phyloP scores from a whole-genome alignment of 495 filamentous ascomycete species.

The Pseudoneurospora amorphoporcata region DNA sequence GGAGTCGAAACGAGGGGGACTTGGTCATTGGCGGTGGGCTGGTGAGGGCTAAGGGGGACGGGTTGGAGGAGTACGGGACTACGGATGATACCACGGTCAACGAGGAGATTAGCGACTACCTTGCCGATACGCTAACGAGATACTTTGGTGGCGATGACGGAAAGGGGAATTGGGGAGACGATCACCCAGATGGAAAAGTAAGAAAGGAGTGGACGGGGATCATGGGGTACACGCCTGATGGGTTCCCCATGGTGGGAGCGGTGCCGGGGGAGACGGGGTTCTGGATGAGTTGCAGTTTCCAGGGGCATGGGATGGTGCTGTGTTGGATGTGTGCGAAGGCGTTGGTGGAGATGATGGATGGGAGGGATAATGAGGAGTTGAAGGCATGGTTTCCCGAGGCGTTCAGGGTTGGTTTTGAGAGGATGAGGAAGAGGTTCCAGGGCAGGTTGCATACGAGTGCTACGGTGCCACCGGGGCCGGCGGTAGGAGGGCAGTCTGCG shows the following conservation, averaged over 20 bases:
- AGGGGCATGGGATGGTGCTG: slow-evolving; percentile 51
- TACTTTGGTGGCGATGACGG: slow-evolving; percentile 38
- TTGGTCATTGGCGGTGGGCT: slow-evolving; percentile 64
- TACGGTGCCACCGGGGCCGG: background rate
- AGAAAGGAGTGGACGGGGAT: slow-evolving; percentile 53
- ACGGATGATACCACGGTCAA: slow-evolving; percentile 51
- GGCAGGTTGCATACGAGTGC: slow-evolving; percentile 24
- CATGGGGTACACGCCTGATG: slow-evolving; percentile 49
- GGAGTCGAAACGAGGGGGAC: slow-evolving; percentile 39
- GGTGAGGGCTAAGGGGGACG: slow-evolving; percentile 31
- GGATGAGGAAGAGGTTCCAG: slow-evolving; percentile 32
- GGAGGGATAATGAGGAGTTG: slow-evolving; percentile 19
- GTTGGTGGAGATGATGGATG: slow-evolving; percentile 41
- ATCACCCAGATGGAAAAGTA: slow-evolving; percentile 45
- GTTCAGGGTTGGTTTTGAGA: slow-evolving; percentile 35
- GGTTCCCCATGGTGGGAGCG: slow-evolving; percentile 45
- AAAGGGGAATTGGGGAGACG: slow-evolving; percentile 42
- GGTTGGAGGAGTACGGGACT: slow-evolving; percentile 40
- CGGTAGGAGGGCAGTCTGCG: background rate
- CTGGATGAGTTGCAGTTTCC: slow-evolving; percentile 44
- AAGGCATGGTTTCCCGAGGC: slow-evolving; percentile 42
- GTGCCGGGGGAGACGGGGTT: slow-evolving; percentile 31
- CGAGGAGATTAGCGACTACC: slow-evolving; percentile 40
- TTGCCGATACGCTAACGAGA: slow-evolving; percentile 31
- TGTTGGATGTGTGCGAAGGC: slow-evolving; percentile 47